These are phyloP conservation scores for Tuber borchii DNA, from an alignment of 495 filamentous ascomycete genomes.

Conservation along the genomic window DNA sequence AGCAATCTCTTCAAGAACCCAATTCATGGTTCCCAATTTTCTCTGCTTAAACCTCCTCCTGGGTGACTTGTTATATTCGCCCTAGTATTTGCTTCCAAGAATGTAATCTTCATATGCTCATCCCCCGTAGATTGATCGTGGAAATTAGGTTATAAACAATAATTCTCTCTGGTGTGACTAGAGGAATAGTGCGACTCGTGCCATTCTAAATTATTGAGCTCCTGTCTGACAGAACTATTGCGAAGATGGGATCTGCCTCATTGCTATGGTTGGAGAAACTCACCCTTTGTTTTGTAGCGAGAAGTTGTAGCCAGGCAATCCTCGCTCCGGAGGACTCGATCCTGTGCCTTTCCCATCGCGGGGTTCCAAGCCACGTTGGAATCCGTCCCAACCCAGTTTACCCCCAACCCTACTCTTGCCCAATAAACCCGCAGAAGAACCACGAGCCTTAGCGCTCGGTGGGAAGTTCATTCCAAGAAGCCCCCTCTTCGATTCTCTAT, in stretches of 20 bases:
- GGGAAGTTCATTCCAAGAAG: too few relatives aligned
- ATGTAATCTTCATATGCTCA: background rate
- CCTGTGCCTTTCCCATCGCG: background rate
- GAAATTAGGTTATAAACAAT: background rate
- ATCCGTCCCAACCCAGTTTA: background rate
- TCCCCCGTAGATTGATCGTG: background rate
- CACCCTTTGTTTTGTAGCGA: background rate
- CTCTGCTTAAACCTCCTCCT: constrained; percentile 8
- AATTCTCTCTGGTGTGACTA: background rate
- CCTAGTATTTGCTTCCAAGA: constrained; percentile 3
- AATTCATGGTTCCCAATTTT: background rate
- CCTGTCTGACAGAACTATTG: background rate
- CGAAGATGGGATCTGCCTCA: background rate
- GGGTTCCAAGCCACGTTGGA: background rate
- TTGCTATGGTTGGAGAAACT: background rate
- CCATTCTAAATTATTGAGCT: background rate
- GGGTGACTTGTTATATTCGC: constrained; percentile 1
- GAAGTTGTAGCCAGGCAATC: constrained; percentile 25
- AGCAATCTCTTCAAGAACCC: background rate
- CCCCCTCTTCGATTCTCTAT: too few relatives aligned
- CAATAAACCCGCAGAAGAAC: too few relatives aligned
- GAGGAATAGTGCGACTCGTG: too few relatives aligned
- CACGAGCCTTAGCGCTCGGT: too few relatives aligned
- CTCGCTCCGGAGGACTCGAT: constrained; percentile 9
- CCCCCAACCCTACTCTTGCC: constrained; percentile 11